These are phyloP conservation scores for Kalaharituber pfeilii DNA, from an alignment of 2,329 filamentous ascomycete species.

Conservation along the genomic window DNA sequence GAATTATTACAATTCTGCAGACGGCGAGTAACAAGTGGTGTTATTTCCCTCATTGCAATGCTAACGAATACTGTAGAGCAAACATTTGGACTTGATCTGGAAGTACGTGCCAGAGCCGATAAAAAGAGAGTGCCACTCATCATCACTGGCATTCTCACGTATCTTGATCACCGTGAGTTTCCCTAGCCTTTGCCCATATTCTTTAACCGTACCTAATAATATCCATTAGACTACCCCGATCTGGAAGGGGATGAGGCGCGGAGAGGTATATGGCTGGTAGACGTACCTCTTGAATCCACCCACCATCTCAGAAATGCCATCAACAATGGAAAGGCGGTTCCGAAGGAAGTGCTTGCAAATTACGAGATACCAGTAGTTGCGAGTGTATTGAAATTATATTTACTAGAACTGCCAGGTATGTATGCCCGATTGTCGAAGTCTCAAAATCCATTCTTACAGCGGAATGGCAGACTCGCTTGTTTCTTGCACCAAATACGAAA, in stretches of 20 bases:
- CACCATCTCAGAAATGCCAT: constrained; percentile 68
- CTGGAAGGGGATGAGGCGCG: constrained; percentile 90
- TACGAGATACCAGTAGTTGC: constrained; percentile 92
- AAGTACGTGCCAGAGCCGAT: constrained; percentile 79
- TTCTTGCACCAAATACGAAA: constrained; percentile 95
- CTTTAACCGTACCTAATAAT: constrained; percentile 10
- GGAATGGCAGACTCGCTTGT: constrained; percentile 69
- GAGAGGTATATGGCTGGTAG: constrained; percentile 81
- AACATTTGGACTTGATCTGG: constrained; percentile 95
- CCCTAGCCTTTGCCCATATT: not conserved
- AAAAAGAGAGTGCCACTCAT: constrained; percentile 88
- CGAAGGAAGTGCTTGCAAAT: constrained; percentile 59
- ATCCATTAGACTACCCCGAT: constrained; percentile 61
- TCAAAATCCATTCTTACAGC: not conserved
- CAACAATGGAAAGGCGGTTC: constrained; percentile 71
- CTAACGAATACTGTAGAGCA: constrained; percentile 42
- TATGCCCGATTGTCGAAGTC: constrained; percentile 13
- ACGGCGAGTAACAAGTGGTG: constrained; percentile 36
- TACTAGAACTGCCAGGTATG: constrained; percentile 83
- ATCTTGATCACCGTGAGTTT: constrained; percentile 60
- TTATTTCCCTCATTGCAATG: constrained; percentile 10
- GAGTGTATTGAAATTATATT: constrained; percentile 79
- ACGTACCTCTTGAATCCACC: constrained; percentile 68
- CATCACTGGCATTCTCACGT: constrained; percentile 82
- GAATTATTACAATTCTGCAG: constrained; percentile 97